phyloP scores from a whole-genome alignment of 2,329 filamentous ascomycete species.

The Hawksworthiomyces lignivorus region DNA sequence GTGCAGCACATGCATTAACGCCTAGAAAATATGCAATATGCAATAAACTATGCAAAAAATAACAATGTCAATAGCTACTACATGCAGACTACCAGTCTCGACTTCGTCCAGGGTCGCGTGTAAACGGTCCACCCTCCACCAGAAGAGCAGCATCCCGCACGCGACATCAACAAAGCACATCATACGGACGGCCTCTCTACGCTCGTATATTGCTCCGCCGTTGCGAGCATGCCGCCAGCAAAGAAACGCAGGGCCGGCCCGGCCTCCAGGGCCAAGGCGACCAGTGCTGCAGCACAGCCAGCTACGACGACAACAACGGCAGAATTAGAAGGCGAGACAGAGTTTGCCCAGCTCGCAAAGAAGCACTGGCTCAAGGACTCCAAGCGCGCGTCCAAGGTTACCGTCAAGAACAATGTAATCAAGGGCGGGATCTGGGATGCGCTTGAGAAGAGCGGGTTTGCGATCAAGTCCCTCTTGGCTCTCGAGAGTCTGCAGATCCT shows the following conservation, averaged over 20 bases:
- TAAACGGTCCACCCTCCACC: too few species aligned
- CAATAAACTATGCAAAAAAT: background rate
- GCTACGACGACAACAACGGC: constrained; percentile 60
- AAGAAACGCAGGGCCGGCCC: constrained; percentile 50
- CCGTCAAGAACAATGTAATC: constrained; percentile 75
- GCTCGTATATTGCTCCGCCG: background rate
- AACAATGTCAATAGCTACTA: background rate
- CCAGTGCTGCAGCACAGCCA: constrained; percentile 36
- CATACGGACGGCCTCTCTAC: too few species aligned
- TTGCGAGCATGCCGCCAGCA: constrained; percentile 44
- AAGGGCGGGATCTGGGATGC: constrained; percentile 85
- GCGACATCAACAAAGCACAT: background rate
- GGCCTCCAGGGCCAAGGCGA: constrained; percentile 33
- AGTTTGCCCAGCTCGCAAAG: constrained; percentile 70
- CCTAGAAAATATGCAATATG: background rate
- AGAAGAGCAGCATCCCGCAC: too few species aligned
- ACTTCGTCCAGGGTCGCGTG: too few species aligned
- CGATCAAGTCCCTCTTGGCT: constrained; percentile 66
- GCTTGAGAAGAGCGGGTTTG: constrained; percentile 74
- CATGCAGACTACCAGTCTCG: too few species aligned
- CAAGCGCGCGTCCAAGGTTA: constrained; percentile 54
- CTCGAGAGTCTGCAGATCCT: constrained; percentile 87
- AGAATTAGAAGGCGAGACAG: constrained; percentile 62
- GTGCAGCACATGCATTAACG: background rate
- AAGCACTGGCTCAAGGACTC: constrained; percentile 73